Base-by-base conservation (phyloP, 345 rosid species). In the Atalantia buxifolia region DNA sequence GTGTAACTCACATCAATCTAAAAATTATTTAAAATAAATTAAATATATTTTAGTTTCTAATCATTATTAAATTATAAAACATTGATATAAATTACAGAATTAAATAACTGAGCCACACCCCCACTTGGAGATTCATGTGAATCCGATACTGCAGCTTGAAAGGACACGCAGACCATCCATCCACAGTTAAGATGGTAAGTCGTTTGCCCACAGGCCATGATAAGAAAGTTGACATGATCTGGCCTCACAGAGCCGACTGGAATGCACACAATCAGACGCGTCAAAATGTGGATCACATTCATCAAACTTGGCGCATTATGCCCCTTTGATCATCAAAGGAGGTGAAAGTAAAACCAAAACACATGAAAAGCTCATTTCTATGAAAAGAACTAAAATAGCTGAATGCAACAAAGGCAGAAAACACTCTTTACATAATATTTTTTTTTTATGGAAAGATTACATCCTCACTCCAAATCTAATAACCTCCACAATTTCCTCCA, bases 371-470 rank as follows among this genome's bases (percentile, higher is more conserved):
- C 55, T 55, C 81, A 53, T 82, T 86, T 4, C 80, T 82, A 77
- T 68, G 62, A 1, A 64, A 8, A 9, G 4, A 68, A 50, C 27
- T 40, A 66, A 64, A 72, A 82, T 79, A 66, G 77, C 83, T 77
- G 76, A 36, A 86, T 76, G 81, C 72, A 81, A 79, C 27, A 35
- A 60, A 78, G 82, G 78, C 72, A 74, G 79, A 79, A 80, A 80
- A 79, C 87, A 84, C 85, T 82, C 89, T 87, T 86, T 84, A 87
- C 89, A 81, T 82, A 85, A 87, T 76, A 86, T 78, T 83, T 69
- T 65, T 22, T 84, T 82, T 36, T 36, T 76, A 82, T 28, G 83
- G 76, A 89, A 88, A 78, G 87, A 84, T 82, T 79, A 88, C 93
- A 85, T 77, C 84, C 87, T 79, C 92, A 81, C 86, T 78, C 88